Percentiles rank a stretch among this genome's conserved stretches.
Evolutionary conservation across 345 rosid species (phyloP).

Genomic region (Eucalyptus caleyi): DNA sequence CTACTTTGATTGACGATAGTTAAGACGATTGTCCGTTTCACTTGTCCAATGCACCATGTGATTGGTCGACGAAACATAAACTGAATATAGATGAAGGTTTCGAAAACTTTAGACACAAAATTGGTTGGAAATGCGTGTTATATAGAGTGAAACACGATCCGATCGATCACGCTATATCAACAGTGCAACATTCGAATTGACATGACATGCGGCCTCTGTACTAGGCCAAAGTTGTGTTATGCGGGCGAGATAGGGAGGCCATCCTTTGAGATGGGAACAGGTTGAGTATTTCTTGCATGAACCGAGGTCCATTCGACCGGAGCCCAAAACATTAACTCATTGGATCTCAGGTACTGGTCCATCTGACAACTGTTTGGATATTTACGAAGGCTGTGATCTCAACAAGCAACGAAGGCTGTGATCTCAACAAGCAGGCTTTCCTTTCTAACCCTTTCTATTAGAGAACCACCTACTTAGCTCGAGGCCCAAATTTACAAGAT

Average conservation of each 20-base stretch:
- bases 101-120: not conserved
- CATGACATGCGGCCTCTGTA: not conserved
- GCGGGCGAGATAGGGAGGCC: not conserved
- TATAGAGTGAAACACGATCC: not conserved
- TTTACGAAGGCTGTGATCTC: too few relatives aligned
- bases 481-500: too few relatives aligned
- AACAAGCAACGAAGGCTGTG: too few relatives aligned
- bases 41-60: not conserved
- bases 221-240: not conserved
- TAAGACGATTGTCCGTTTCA: not conserved
- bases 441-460: too few relatives aligned
- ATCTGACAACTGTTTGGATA: too few relatives aligned
- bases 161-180: not conserved
- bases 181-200: not conserved
- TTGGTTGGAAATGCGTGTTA: not conserved
- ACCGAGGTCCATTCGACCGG: not conserved
- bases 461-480: too few relatives aligned
- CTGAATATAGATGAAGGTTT: not conserved
- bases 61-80: not conserved
- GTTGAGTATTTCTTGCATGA: not conserved
- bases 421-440: too few relatives aligned
- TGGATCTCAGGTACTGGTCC: too few relatives aligned
- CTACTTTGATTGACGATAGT: not conserved
- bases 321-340: not conserved
- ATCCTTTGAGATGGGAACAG: not conserved